Percentiles rank a stretch among this genome's conserved stretches.
phyloP scores from a whole-genome alignment of 176 grass and related monocot species.

The Urochloa ruziziensis region DNA sequence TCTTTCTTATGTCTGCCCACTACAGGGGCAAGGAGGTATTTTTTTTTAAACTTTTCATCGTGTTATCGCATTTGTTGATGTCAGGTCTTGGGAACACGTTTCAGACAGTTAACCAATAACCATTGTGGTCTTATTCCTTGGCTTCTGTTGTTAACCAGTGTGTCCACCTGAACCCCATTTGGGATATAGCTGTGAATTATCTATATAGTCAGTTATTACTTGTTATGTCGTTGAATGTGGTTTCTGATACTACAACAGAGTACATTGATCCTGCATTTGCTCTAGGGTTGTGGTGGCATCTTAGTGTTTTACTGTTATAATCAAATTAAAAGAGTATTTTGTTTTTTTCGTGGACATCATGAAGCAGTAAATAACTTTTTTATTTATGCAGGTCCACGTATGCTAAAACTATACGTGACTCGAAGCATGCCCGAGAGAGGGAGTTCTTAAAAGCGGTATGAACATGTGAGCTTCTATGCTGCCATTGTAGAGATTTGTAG shows the following conservation, averaged over 20 bases:
- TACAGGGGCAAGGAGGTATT: neutral
- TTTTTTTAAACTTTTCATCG: neutral
- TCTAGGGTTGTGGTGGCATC: neutral
- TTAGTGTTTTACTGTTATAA: constrained; percentile 3
- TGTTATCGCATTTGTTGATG: neutral
- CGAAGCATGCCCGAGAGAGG: constrained; percentile 78
- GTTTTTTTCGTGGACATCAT: neutral
- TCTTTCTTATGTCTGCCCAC: neutral
- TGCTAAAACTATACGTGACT: constrained; percentile 92
- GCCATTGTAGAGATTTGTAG: neutral
- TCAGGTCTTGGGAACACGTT: neutral
- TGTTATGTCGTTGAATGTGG: neutral
- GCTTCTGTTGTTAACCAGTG: neutral
- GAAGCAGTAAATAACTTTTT: neutral
- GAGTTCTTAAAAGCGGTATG: constrained; percentile 95
- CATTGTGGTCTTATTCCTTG: neutral
- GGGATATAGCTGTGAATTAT: neutral
- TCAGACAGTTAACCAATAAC: neutral
- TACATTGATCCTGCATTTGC: neutral
- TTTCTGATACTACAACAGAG: constrained; percentile 4
- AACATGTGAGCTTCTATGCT: neutral
- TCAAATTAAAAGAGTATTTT: neutral
- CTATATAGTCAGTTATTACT: constrained; percentile 4
- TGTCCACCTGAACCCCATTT: neutral
- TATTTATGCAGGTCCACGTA: constrained; percentile 81